These are phyloP conservation scores for Pochonia chlamydosporia DNA, from an alignment of 2,329 filamentous ascomycete genomes.

Conservation along the genomic window DNA sequence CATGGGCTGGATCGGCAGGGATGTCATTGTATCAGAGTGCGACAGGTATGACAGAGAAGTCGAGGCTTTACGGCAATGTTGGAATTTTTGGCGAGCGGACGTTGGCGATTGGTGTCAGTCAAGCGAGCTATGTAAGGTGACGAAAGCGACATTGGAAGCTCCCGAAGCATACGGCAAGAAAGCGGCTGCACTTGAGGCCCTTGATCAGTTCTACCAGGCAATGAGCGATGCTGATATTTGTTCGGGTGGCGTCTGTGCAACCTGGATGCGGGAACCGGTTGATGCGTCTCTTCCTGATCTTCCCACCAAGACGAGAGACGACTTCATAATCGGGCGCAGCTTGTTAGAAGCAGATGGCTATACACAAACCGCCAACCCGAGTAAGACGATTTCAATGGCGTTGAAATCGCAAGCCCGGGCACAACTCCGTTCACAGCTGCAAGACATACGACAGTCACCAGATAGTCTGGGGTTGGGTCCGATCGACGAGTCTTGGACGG, in stretches of 20 bases:
- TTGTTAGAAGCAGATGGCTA: slow-evolving; percentile 40
- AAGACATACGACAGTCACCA: background rate
- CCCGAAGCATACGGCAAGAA: slow-evolving; percentile 13
- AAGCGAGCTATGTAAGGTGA: slow-evolving; percentile 33
- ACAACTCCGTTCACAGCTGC: background rate
- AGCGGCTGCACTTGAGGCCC: slow-evolving; percentile 37
- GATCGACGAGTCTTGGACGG: slow-evolving; percentile 26
- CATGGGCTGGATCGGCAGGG: slow-evolving; percentile 72
- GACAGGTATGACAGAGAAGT: slow-evolving; percentile 44
- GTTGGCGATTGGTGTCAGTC: slow-evolving; percentile 50
- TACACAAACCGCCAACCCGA: slow-evolving; percentile 21
- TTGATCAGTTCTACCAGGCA: slow-evolving; percentile 49
- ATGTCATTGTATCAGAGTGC: slow-evolving; percentile 38
- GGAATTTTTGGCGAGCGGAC: slow-evolving; percentile 63
- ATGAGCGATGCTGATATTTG: slow-evolving; percentile 63
- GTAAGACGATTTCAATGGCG: slow-evolving; percentile 20
- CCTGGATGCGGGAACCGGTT: slow-evolving; percentile 40
- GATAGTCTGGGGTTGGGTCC: slow-evolving; percentile 14
- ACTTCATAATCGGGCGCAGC: slow-evolving; percentile 42
- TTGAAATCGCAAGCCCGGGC: slow-evolving; percentile 23
- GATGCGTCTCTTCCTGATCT: slow-evolving; percentile 61
- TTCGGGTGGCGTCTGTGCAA: slow-evolving; percentile 41
- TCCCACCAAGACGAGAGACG: slow-evolving; percentile 38
- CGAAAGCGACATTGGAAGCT: slow-evolving; percentile 12
- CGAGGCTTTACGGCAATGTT: slow-evolving; percentile 58